Conservation (phyloP, 768 basidiomycete species). For the Russula earlei region DNA sequence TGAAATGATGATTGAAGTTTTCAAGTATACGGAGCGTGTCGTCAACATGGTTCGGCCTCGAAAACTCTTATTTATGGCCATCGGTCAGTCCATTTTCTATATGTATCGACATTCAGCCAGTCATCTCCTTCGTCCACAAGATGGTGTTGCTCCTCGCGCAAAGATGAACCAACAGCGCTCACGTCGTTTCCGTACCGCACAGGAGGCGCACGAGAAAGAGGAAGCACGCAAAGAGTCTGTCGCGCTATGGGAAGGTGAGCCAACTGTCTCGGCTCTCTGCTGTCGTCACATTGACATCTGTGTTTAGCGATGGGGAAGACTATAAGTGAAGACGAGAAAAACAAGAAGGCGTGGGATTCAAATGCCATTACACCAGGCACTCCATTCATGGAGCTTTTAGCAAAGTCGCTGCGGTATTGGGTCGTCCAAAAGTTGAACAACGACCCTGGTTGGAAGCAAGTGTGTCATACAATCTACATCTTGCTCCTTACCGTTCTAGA, state of each 20-base stretch:
- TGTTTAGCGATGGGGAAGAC: conserved; percentile 83
- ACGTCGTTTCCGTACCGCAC: conserved; percentile 87
- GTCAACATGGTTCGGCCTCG: conserved; percentile 96
- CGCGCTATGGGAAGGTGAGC: conserved; percentile 73
- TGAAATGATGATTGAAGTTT: conserved; percentile 98
- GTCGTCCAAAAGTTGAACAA: conserved; percentile 90
- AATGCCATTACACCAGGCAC: conserved; percentile 99
- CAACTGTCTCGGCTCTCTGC: neutral
- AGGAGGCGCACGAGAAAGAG: conserved; percentile 92
- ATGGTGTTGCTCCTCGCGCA: conserved; percentile 94
- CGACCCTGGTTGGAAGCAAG: conserved; percentile 93
- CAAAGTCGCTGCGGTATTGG: conserved; percentile 88
- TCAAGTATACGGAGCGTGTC: conserved; percentile 92
- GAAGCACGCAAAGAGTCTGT: conserved; percentile 78
- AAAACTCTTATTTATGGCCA: conserved; percentile 96
- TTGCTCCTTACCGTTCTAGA: neutral
- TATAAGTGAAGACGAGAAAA: conserved; percentile 70
- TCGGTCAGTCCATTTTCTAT: conserved; percentile 49
- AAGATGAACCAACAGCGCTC: conserved; percentile 99
- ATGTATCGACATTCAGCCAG: conserved; percentile 1
- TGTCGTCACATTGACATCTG: neutral
- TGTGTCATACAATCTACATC: conserved; percentile 27
- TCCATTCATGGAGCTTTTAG: conserved; percentile 94
- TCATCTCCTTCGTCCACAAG: conserved; percentile 32
- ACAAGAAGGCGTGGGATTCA: conserved; percentile 88